phyloP scores from a whole-genome alignment of 2,329 filamentous ascomycete species.

The Colletotrichum sp. region DNA sequence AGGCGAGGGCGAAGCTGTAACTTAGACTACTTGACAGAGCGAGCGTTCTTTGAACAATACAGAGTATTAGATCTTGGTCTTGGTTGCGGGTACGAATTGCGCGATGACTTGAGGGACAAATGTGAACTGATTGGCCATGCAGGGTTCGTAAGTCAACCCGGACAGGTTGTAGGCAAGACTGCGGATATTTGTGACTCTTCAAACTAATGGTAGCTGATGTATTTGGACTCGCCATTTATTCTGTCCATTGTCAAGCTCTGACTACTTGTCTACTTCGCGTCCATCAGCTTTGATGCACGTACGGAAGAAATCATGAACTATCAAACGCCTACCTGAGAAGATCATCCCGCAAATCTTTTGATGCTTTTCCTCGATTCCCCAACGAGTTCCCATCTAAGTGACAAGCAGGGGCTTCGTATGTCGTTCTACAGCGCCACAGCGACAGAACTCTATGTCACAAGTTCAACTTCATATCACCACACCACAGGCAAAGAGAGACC shows the following conservation, averaged over 20 bases:
- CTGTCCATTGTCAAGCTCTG: accelerated
- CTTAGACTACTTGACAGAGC: too few species aligned
- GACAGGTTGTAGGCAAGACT: not conserved
- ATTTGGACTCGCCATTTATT: accelerated
- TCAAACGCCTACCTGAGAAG: not conserved
- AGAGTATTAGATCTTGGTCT: not conserved
- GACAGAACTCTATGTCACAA: not conserved
- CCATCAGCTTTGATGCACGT: accelerated
- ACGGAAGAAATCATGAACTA: not conserved
- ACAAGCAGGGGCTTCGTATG: not conserved
- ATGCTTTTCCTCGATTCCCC: not conserved
- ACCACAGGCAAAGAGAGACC: not conserved
- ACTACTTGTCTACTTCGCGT: accelerated
- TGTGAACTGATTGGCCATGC: not conserved
- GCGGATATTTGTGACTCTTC: accelerated
- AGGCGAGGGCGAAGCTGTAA: conserved; percentile 56
- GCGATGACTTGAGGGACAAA: not conserved
- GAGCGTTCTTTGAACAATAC: not conserved
- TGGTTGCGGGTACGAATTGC: not conserved
- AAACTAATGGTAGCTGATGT: accelerated
- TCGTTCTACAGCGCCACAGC: not conserved
- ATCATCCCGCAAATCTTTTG: not conserved
- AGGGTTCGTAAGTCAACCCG: not conserved
- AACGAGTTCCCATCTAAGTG: not conserved
- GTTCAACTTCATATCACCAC: not conserved